These are phyloP conservation scores for Cercospora zeina DNA, from an alignment of 2,329 filamentous ascomycete genomes.

Conservation along the genomic window DNA sequence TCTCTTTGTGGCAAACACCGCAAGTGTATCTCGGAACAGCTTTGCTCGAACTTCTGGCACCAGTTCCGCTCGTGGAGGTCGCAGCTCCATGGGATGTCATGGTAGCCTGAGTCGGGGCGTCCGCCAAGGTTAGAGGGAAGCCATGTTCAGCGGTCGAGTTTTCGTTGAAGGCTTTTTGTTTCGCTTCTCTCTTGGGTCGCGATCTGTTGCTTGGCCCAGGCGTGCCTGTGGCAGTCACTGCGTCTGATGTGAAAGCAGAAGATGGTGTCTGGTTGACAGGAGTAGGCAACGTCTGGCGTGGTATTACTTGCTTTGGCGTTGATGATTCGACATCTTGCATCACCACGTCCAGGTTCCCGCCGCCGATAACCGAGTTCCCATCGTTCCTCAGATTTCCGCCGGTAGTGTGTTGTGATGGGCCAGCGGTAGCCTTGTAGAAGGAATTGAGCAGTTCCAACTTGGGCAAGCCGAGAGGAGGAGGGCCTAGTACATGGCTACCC, in stretches of 20 bases:
- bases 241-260: background rate
- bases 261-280: background rate
- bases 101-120: background rate
- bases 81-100: background rate
- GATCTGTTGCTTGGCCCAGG: background rate
- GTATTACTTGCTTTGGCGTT: background rate
- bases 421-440: background rate
- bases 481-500: background rate
- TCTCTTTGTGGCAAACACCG: background rate
- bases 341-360: background rate
- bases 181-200: background rate
- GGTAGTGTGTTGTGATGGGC: background rate
- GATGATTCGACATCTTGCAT: background rate
- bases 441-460: background rate
- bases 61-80: background rate
- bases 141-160: background rate
- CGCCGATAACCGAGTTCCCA: background rate
- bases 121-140: background rate
- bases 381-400: background rate
- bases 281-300: background rate
- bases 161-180: background rate
- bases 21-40: constrained; percentile 1
- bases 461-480: background rate
- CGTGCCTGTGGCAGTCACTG: background rate
- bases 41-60: too few relatives aligned